Percentiles rank a stretch among this genome's conserved stretches.
Conservation (phyloP, 1,139 yeast species). For the Ogataea hybrid region DNA sequence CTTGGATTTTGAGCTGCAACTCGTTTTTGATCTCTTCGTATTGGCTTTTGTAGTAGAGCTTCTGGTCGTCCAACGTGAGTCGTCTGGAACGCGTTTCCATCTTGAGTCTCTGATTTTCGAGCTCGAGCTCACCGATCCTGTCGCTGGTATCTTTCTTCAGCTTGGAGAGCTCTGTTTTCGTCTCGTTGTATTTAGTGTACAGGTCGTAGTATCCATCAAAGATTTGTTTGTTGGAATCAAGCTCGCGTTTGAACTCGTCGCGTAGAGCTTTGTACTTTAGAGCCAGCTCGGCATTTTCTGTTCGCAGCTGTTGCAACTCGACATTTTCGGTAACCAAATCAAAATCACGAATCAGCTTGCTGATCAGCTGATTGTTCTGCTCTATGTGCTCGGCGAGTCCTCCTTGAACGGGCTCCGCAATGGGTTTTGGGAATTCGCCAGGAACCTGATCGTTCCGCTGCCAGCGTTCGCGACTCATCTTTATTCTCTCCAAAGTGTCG, state of each 20-base stretch:
- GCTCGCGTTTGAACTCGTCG: slow-evolving; percentile 20
- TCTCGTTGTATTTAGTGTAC: slow-evolving; percentile 13
- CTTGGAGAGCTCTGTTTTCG: slow-evolving; percentile 2
- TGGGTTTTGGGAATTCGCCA: slow-evolving; percentile 15
- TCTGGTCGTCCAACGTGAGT: slow-evolving; percentile 14
- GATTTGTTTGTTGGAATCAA: slow-evolving; percentile 20
- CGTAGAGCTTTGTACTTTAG: slow-evolving; percentile 20
- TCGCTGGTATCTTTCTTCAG: slow-evolving; percentile 5
- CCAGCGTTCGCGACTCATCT: slow-evolving; percentile 16
- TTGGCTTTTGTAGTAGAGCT: slow-evolving; percentile 15
- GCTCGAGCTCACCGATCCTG: slow-evolving; percentile 9
- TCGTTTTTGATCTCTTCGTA: slow-evolving; percentile 21
- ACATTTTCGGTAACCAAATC: slow-evolving; percentile 27
- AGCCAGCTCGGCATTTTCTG: slow-evolving; percentile 17
- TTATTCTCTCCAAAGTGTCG: slow-evolving; percentile 22
- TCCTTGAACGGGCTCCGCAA: background rate
- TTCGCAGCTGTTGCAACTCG: slow-evolving; percentile 22
- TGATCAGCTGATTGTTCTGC: slow-evolving; percentile 23
- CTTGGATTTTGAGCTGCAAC: slow-evolving; percentile 15
- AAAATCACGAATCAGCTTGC: slow-evolving; percentile 23
- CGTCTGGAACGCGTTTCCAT: slow-evolving; percentile 16
- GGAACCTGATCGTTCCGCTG: slow-evolving; percentile 11
- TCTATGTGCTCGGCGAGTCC: slow-evolving; percentile 17
- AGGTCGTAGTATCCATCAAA: slow-evolving; percentile 20
- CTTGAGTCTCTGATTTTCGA: slow-evolving; percentile 16